Conservation (phyloP, 129 eudicot species). For the Helianthus annuus region HanXRQr2.0-SUNRISE NC_035446.2:163887087-163887586, state of each 20-base stretch:
- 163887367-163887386: conserved; percentile 2
- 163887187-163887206: conserved; percentile 61
- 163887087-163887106: conserved; percentile 66
- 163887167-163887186: conserved; percentile 65
- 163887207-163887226: conserved; percentile 67
- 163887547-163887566: conserved; percentile 64
- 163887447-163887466: not conserved
- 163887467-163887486: not conserved
- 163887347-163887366: not conserved
- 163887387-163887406: conserved; percentile 3
- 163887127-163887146: conserved; percentile 74
- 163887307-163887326: conserved; percentile 7
- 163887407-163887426: not conserved
- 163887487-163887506: not conserved
- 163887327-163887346: conserved; percentile 4
- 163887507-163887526: conserved; percentile 1
- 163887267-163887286: conserved; percentile 67
- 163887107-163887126: conserved; percentile 60
- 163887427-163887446: not conserved
- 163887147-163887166: conserved; percentile 61
- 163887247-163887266: conserved; percentile 58
- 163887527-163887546: not conserved
- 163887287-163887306: conserved; percentile 51
- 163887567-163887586: conserved; percentile 54
- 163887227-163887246: conserved; percentile 47